Evolutionary conservation across 2,329 filamentous ascomycete species (phyloP), one percentile per base, ranked within the genome.

Genomic region (Elsinoe ampelina): DNA sequence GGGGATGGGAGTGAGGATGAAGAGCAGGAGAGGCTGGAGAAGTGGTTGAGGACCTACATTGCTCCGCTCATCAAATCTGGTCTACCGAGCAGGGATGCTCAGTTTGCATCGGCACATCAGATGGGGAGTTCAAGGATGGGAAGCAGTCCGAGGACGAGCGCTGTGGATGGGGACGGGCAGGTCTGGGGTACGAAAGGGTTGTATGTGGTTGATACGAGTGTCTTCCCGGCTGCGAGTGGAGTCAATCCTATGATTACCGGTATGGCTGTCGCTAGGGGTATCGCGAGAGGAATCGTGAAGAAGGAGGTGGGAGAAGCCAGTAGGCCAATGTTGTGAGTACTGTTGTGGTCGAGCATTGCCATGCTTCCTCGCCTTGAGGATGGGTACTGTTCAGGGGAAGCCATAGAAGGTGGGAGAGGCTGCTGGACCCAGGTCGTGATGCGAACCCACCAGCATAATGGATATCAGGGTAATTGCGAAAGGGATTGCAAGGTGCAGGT

Each of bases 171-270:
- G 0, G 59, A 65, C 15, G 75, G 75, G 0, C 60, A 61, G 39
- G 74, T 89, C 5, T 91, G 85, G 84, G 85, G 80, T 1, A 77
- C 75, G 0, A 72, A 82, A 63, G 80, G 78, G 0, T 65, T 91
- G 63, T 89, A 82, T 66, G 81, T 91, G 15, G 81, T 83, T 8
- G 87, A 92, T 68, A 82, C 85, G 43, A 89, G 84, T 67, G 83
- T 89, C 10, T 86, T 91, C 60, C 87, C 86, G 1, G 85, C 80
- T 57, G 86, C 86, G 10, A 88, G 82, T 66, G 87, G 87, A 1
- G 86, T 90, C 30, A 91, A 91, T 67, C 87, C 87, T 11, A 91
- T 92, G 87, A 75, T 90, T 42, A 89, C 86, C 11, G 78, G 75
- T 58, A 89, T 91, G 87, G 81, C 81, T 1, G 78, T 87, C 63